Percentiles rank a stretch among this genome's conserved stretches.
phyloP scores from a whole-genome alignment of 768 basidiomycete genomes.

The Coprinellus micaceus region DNA sequence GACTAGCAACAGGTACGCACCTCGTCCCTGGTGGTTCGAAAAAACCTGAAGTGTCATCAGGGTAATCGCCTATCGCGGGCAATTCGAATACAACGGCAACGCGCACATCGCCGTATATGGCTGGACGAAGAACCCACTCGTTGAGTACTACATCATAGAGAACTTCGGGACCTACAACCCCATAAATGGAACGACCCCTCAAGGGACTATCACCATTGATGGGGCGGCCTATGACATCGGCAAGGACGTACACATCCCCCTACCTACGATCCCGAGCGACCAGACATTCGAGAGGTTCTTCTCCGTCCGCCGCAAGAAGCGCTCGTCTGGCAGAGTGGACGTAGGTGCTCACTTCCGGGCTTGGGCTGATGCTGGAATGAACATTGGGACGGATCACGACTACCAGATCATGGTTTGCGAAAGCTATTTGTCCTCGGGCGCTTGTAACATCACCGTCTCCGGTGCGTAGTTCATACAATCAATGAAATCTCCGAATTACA shows the following conservation, averaged over 20 bases:
- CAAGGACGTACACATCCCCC: conserved; percentile 32
- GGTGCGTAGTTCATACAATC: too few relatives aligned
- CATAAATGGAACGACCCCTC: conserved; percentile 24
- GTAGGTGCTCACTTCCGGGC: conserved; percentile 42
- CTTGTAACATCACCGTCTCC: conserved; percentile 12
- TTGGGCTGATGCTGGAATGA: conserved; percentile 39
- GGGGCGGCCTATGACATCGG: conserved; percentile 42
- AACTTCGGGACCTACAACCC: conserved; percentile 42
- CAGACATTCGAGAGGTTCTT: conserved; percentile 45
- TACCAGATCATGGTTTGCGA: conserved; percentile 50
- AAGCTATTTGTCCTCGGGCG: conserved; percentile 40
- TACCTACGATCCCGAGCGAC: conserved; percentile 41
- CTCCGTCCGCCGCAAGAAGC: conserved; percentile 38
- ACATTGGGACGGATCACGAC: conserved; percentile 33
- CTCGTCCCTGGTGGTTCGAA: background rate
- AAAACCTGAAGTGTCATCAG: conserved; percentile 18
- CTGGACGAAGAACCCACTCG: conserved; percentile 42
- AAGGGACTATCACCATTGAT: conserved; percentile 40
- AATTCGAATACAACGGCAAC: conserved; percentile 36
- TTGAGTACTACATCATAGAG: conserved; percentile 49
- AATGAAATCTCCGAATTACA: too few relatives aligned
- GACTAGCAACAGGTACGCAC: conserved; percentile 18
- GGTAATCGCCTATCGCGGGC: conserved; percentile 34
- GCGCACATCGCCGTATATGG: conserved; percentile 45
- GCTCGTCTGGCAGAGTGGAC: conserved; percentile 32